A percentile compares a stretch with the other conserved stretches of the same genome.
phyloP scores from a whole-genome alignment of 192 early-diverging fungal genomes.

The Backusella macrospora region DNA sequence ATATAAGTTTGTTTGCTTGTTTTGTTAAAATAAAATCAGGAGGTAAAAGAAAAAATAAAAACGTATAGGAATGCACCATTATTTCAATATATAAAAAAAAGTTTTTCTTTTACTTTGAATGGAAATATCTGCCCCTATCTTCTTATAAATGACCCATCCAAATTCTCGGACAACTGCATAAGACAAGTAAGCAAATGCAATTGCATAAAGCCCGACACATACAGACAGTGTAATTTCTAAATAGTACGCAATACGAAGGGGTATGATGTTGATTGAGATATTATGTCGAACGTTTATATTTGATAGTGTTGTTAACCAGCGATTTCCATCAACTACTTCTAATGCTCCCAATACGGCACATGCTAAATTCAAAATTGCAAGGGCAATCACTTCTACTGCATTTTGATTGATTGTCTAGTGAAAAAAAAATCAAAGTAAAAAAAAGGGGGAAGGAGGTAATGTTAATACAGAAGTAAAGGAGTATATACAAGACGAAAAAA shows the following conservation, averaged over 20 bases:
- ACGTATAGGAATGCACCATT: no score
- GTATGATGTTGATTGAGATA: background rate
- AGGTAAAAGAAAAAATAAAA: background rate
- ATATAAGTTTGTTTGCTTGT: background rate
- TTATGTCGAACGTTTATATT: background rate
- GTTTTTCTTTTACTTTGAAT: slow-evolving; percentile 48
- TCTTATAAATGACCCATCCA: slow-evolving; percentile 66
- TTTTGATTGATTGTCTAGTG: slow-evolving; percentile 42
- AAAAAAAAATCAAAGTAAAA: background rate
- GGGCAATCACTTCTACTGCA: slow-evolving; percentile 38
- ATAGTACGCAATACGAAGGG: slow-evolving; percentile 29
- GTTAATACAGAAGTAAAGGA: background rate
- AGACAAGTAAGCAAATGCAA: slow-evolving; percentile 32
- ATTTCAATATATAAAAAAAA: no score
- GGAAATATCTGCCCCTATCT: slow-evolving; percentile 62
- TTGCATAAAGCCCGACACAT: slow-evolving; percentile 29
- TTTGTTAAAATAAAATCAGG: background rate
- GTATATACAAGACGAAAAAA: background rate
- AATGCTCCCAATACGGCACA: slow-evolving; percentile 38
- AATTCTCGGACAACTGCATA: slow-evolving; percentile 31
- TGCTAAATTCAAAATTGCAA: slow-evolving; percentile 37
- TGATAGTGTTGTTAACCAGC: slow-evolving; percentile 29
- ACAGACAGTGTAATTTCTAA: slow-evolving; percentile 39
- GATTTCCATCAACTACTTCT: slow-evolving; percentile 35
- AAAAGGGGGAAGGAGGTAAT: background rate